Evolutionary conservation across 352 stramenopile species (phyloP), one percentile per base, ranked within the genome.

Genomic region (Pythium dissimile): DNA sequence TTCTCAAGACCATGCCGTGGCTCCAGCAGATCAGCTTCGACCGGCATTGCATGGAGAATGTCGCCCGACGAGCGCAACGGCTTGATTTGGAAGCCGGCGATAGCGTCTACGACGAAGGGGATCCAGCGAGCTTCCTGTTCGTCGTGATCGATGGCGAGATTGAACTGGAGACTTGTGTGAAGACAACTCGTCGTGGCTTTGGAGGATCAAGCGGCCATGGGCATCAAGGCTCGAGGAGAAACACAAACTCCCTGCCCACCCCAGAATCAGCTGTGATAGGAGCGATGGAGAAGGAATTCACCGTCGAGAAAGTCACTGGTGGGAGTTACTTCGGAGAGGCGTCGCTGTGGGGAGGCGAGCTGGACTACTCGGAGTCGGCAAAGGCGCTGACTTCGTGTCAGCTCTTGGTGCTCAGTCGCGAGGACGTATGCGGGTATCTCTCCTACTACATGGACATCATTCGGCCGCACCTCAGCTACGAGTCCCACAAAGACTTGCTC

Each of bases 381-480:
- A 73, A 66, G 26, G 76, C 70, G 2, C 26, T 62, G 2, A 65
- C 48, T 3, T 12, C 59, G 0, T 86, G 72, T 23, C 57, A 71
- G 11, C 49, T 90, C 15, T 58, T 90, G 18, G 76, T 70, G n/a
- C 48, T 90, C 37, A 72, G 68, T 13, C 67, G 64, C 34, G 71
- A 84, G 11, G 76, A 88, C 53, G 35, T 90, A 7, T 77, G 66
- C 39, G 73, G 75, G 1, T 90, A 88, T 48, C 67, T 88, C 8
- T 65, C 67, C 12, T 70, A 76, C 51, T 88, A 90, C 51, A 80
- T 90, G 67, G 77, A 89, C 50, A 75, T 88, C 26, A 72, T 90
- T 43, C 67, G 58, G 3, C 69, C 78, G 20, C 78, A 90, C 28
- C 43, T 90, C n/a, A 58, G 49, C 9, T 77, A 85, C 42, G 76